phyloP scores from a whole-genome alignment of 768 basidiomycete species.

The Serpula lacrymans region DNA sequence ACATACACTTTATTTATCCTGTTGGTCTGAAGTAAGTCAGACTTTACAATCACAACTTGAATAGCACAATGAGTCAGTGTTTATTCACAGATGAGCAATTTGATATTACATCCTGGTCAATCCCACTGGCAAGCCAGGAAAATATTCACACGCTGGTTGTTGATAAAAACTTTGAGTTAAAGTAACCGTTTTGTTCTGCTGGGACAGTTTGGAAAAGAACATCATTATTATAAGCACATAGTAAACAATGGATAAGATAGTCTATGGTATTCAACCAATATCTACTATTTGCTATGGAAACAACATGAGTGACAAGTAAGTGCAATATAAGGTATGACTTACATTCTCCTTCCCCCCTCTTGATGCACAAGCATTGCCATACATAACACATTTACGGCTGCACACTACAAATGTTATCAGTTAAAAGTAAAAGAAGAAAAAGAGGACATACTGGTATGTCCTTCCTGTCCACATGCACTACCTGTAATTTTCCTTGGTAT shows the following conservation, averaged over 20 bases:
- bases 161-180: conserved; percentile 38
- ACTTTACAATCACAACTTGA: too few relatives aligned
- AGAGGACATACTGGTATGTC: background rate
- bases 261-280: too few relatives aligned
- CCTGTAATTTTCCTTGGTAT: background rate
- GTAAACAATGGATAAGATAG: conserved; percentile 28
- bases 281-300: too few relatives aligned
- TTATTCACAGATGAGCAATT: conserved; percentile 14
- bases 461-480: background rate
- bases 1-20: conserved; percentile 22
- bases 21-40: conserved; percentile 3
- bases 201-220: conserved; percentile 4
- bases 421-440: background rate
- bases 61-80: background rate
- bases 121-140: conserved; percentile 27
- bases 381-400: background rate
- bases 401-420: background rate
- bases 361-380: too few relatives aligned
- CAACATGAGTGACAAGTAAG: too few relatives aligned
- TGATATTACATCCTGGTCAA: conserved; percentile 27
- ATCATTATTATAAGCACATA: too few relatives aligned
- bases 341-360: too few relatives aligned
- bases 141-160: conserved; percentile 29
- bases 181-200: conserved; percentile 40
- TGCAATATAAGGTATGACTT: too few relatives aligned